Evolutionary conservation across 176 grass and related monocot genomes (phyloP).

Genomic region (Carex kokanica): DNA sequence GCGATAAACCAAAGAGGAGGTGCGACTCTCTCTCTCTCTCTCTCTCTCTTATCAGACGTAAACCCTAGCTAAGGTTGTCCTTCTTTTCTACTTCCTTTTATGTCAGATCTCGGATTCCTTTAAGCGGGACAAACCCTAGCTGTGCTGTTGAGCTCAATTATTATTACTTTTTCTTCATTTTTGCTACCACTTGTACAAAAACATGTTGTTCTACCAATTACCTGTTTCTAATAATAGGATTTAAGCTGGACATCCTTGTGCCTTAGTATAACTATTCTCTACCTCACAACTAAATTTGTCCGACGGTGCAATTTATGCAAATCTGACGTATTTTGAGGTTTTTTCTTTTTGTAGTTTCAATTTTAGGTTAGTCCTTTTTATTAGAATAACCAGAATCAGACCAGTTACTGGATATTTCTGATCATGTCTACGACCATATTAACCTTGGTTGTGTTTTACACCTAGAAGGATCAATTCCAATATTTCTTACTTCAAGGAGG

Average conservation of each 20-base stretch:
- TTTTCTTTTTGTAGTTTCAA: not conserved
- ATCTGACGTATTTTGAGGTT: not conserved
- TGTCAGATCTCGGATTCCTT: not conserved
- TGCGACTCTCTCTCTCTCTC: not conserved
- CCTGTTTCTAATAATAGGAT: not conserved
- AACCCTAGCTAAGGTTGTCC: not conserved
- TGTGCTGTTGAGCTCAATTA: not conserved
- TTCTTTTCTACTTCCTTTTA: not conserved
- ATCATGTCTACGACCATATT: not conserved
- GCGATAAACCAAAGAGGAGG: conserved; percentile 2
- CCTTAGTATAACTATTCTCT: not conserved
- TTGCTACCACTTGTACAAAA: not conserved
- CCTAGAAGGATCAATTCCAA: not conserved
- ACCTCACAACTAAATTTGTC: not conserved
- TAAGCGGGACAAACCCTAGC: conserved; percentile 6
- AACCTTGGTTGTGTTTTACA: not conserved
- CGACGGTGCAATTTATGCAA: not conserved
- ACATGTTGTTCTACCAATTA: not conserved
- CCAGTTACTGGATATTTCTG: not conserved
- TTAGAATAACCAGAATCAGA: not conserved
- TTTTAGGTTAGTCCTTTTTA: not conserved
- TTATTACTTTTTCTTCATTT: not conserved
- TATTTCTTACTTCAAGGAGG: not conserved
- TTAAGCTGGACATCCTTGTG: not conserved
- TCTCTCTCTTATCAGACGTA: not conserved